Evolutionary conservation across 2,329 filamentous ascomycete species (phyloP).

Genomic region (Aspergillus amoenus): DNA sequence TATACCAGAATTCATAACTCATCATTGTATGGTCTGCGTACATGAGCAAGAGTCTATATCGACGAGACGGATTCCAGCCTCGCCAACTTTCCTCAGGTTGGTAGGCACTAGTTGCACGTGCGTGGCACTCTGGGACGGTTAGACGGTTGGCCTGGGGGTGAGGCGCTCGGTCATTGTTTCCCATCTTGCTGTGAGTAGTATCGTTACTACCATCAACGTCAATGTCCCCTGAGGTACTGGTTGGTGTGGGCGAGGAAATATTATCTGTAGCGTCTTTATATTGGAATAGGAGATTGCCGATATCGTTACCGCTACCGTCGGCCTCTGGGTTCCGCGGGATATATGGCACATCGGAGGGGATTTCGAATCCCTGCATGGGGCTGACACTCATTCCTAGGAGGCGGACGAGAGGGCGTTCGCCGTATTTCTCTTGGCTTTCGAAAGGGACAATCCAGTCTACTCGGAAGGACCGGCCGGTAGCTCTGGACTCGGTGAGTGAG

Average conservation of each 20-base stretch:
- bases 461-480: constrained; percentile 48
- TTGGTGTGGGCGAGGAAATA: neutral
- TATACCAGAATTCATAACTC: constrained; percentile 59
- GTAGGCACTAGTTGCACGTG: constrained; percentile 30
- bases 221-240: neutral
- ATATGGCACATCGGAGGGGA: constrained; percentile 33
- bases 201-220: neutral
- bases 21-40: constrained; percentile 58
- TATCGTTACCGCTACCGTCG: constrained; percentile 1
- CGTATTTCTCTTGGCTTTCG: constrained; percentile 46
- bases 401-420: constrained; percentile 43
- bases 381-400: constrained; percentile 58
- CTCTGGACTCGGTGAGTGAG: constrained; percentile 45
- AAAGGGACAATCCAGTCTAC: constrained; percentile 59
- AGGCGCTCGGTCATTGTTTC: no score
- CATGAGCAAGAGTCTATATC: constrained; percentile 55
- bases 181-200: neutral
- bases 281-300: constrained; percentile 21
- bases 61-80: constrained; percentile 41
- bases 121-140: constrained; percentile 37
- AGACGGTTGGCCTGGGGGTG: neutral
- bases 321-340: constrained; percentile 27
- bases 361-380: constrained; percentile 55
- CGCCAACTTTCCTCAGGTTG: constrained; percentile 40
- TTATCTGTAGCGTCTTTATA: constrained; percentile 17